Evolutionary conservation across 2,329 filamentous ascomycete genomes (phyloP).

Genomic region (Leptographium wingfieldii): DNA sequence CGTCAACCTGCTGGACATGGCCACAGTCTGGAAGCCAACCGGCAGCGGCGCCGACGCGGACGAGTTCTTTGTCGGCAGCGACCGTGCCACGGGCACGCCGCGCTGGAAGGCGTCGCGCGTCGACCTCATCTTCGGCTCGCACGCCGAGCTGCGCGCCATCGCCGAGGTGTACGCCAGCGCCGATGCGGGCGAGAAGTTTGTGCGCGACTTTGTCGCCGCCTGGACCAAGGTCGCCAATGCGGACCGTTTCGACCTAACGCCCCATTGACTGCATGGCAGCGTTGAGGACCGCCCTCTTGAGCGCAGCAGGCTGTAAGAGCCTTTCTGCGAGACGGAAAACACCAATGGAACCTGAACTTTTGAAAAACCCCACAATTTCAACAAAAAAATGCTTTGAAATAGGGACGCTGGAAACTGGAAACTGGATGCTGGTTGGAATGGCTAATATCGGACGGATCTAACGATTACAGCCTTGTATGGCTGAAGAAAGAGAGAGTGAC

Average conservation of each 20-base stretch:
- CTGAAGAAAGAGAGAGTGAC: too few species aligned
- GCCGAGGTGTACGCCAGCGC: constrained; percentile 55
- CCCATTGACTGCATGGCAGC: constrained; percentile 1
- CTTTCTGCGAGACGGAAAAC: neutral
- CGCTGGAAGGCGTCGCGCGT: constrained; percentile 59
- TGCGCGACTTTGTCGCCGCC: constrained; percentile 56
- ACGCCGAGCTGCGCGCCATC: constrained; percentile 59
- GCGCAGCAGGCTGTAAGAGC: neutral
- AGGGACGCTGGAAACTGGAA: neutral
- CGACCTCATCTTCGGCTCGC: constrained; percentile 61
- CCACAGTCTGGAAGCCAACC: constrained; percentile 51
- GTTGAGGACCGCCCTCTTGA: neutral
- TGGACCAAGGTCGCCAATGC: constrained; percentile 67
- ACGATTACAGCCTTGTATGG: neutral
- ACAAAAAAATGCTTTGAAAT: neutral
- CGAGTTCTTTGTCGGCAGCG: constrained; percentile 50
- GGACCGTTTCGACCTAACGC: constrained; percentile 50
- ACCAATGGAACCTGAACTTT: too few species aligned
- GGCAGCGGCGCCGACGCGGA: constrained; percentile 28
- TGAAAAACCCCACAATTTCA: neutral
- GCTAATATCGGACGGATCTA: neutral
- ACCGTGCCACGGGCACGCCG: constrained; percentile 51
- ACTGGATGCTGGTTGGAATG: neutral
- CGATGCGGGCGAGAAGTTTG: constrained; percentile 51
- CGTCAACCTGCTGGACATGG: constrained; percentile 60